Conservation (phyloP, 2,329 filamentous ascomycete species). For the Magnaporthiopsis incrustans region DNA sequence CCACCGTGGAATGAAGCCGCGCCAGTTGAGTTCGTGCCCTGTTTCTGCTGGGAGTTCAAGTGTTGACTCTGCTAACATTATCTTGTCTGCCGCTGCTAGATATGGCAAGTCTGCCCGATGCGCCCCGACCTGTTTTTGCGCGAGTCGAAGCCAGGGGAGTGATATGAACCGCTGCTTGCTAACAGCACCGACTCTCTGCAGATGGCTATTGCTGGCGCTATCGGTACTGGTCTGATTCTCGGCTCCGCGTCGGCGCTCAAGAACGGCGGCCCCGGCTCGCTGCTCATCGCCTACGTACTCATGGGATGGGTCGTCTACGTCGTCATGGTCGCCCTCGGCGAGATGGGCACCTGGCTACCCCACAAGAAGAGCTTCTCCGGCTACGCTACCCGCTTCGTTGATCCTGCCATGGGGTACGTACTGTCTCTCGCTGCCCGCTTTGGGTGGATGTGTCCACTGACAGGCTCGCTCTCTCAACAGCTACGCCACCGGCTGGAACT, state of each 20-base stretch:
- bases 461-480: slow-evolving; percentile 9
- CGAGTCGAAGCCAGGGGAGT: no score
- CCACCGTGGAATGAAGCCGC: slow-evolving; percentile 22
- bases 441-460: neutral
- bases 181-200: neutral
- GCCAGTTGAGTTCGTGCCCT: slow-evolving; percentile 21
- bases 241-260: slow-evolving; percentile 41
- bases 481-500: slow-evolving; percentile 38
- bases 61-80: no score
- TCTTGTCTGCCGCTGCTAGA: neutral
- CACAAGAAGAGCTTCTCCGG: slow-evolving; percentile 55
- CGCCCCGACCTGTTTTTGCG: no score
- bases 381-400: slow-evolving; percentile 56
- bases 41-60: no score
- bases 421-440: neutral
- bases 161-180: neutral
- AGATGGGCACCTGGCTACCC: slow-evolving; percentile 61
- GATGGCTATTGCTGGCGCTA: slow-evolving; percentile 30
- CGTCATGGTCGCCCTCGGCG: slow-evolving; percentile 60
- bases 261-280: slow-evolving; percentile 34
- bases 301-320: slow-evolving; percentile 44
- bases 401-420: slow-evolving; percentile 27
- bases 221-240: slow-evolving; percentile 37
- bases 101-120: slow-evolving; percentile 7
- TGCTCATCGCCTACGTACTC: slow-evolving; percentile 32